phyloP scores from a whole-genome alignment of 306 rosid genomes.

The Lagenaria siceraria region DNA sequence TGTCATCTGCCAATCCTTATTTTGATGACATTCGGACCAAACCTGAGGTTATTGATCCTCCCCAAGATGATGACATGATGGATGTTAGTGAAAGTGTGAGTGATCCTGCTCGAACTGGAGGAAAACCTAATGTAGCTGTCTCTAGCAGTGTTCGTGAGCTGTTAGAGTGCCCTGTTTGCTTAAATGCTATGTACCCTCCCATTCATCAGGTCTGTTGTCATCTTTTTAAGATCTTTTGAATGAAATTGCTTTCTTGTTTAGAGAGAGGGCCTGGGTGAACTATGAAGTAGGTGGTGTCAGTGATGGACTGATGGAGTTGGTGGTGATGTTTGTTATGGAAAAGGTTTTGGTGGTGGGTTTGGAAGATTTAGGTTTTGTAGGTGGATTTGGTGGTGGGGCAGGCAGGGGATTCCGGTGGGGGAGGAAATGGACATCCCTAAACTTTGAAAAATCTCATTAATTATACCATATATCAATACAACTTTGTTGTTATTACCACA shows the following conservation, averaged over 20 bases:
- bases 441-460: background rate
- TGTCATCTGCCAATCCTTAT: conserved; percentile 57
- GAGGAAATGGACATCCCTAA: background rate
- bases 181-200: conserved; percentile 93
- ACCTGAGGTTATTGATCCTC: conserved; percentile 70
- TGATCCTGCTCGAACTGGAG: conserved; percentile 35
- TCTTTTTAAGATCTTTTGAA: background rate
- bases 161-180: conserved; percentile 89
- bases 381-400: background rate
- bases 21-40: conserved; percentile 58
- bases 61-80: conserved; percentile 47
- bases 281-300: background rate
- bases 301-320: background rate
- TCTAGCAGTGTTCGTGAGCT: conserved; percentile 87
- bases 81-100: conserved; percentile 47
- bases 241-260: background rate
- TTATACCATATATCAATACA: background rate
- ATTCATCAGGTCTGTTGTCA: conserved; percentile 63
- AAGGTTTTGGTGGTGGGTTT: background rate
- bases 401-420: background rate
- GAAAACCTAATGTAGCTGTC: conserved; percentile 49
- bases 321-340: background rate
- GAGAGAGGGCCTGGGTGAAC: background rate
- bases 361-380: background rate
- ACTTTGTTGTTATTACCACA: background rate